Conservation (phyloP, 2,329 filamentous ascomycete genomes). For the Colletotrichum navitas region DNA sequence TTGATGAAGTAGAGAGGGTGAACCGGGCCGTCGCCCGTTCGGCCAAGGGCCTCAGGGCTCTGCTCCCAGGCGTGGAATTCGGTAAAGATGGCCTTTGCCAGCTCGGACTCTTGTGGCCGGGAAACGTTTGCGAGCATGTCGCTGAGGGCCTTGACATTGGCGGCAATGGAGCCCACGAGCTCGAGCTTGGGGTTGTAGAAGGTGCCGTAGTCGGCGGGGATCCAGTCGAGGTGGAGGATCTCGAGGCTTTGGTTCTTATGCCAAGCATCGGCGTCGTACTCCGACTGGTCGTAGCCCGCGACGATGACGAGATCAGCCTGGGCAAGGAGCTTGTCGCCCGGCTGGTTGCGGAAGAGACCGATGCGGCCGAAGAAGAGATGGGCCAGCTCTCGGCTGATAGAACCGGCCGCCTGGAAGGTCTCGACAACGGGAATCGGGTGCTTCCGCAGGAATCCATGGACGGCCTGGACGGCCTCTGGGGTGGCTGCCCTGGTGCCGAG, state of each 20-base stretch:
- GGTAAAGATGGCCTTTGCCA: slow-evolving; percentile 50
- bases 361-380: slow-evolving; percentile 61
- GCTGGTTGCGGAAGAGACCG: slow-evolving; percentile 62
- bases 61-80: slow-evolving; percentile 54
- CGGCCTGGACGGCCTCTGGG: slow-evolving; percentile 54
- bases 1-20: slow-evolving; percentile 61
- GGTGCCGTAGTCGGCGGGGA: slow-evolving; percentile 54
- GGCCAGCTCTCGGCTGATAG: slow-evolving; percentile 57
- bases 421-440: slow-evolving; percentile 61
- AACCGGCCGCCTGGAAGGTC: slow-evolving; percentile 63
- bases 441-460: slow-evolving; percentile 56
- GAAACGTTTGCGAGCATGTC: slow-evolving; percentile 50
- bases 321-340: slow-evolving; percentile 58
- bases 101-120: slow-evolving; percentile 52
- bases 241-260: slow-evolving; percentile 51
- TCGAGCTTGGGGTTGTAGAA: slow-evolving; percentile 57
- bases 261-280: slow-evolving; percentile 61
- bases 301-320: slow-evolving; percentile 50
- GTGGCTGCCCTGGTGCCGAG: slow-evolving; percentile 59
- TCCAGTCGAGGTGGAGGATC: slow-evolving; percentile 59
- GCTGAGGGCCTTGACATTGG: slow-evolving; percentile 55
- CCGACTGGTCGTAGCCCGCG: slow-evolving; percentile 61
- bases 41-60: slow-evolving; percentile 41
- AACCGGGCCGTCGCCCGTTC: slow-evolving; percentile 50
- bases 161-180: slow-evolving; percentile 57